Evolutionary conservation across 331 rosid species (phyloP), one percentile per base, ranked within the genome.

Genomic region (Malus hybrid): DNA sequence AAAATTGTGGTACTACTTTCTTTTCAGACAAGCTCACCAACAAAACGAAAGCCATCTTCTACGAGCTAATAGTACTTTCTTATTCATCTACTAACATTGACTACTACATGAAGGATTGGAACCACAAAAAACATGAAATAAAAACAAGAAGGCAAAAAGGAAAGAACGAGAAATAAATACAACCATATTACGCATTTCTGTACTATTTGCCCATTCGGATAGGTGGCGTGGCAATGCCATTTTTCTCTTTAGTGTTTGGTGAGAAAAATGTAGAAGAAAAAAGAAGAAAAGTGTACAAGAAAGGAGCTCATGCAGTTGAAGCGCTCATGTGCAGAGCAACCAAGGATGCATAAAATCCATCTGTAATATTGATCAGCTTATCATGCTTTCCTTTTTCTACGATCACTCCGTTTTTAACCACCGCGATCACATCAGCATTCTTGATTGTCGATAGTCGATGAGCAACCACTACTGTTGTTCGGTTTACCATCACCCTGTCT

Each of bases 341-440:
- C 24, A 93, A 79, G 63, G 97, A 93, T 70, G 97, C 97, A 85
- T 93, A 93, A 82, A 86, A 83, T 20, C 97, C 97, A 61, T 79
- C 94, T 6, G 78, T 80, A 33, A 90, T 76, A 13, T 84, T 86
- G 54, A 93, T 88, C 70, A 90, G 75, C 0, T 78, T 86, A 32
- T 93, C 96, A 28, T 93, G 97, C 77, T 76, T 86, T 18, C 97
- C 97, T 76, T 90, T 90, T 80, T 93, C 96, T 7, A 90, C 97
- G 27, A 93, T 90, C 19, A 90, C 85, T 24, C 97, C 97, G 67
- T 88, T 93, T 62, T 93, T 93, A 10, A 90, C 96, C 59, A 93
- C 96, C 1, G 97, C 96, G 60, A 93, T 90, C 32, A 86, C 77
- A 74, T 93, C 97, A 0, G 94, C 97, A 33, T 90, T 88, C 82